These are phyloP conservation scores for Buddleja alternifolia DNA, from an alignment of 257 asterid species.

Conservation along the genomic window DNA sequence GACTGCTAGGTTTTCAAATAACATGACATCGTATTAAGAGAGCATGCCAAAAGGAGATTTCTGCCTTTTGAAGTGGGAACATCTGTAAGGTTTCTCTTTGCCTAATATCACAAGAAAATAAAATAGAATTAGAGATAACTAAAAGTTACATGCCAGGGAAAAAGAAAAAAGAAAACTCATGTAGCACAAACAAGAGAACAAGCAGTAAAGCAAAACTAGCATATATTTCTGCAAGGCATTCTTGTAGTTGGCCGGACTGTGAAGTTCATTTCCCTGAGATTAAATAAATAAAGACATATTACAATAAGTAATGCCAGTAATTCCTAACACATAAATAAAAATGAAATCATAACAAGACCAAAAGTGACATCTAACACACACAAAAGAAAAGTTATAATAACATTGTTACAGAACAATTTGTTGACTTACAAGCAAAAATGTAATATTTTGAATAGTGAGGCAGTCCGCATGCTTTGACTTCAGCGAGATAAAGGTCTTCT, in stretches of 20 bases:
- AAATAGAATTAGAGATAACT: slow-evolving; percentile 21
- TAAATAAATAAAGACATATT: slow-evolving; percentile 28
- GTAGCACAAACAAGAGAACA: slow-evolving; percentile 21
- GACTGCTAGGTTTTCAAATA: slow-evolving; percentile 78
- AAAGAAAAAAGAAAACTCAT: background rate
- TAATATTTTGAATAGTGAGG: slow-evolving; percentile 1
- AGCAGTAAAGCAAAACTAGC: slow-evolving; percentile 46
- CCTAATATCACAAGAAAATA: slow-evolving; percentile 44
- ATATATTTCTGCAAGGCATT: slow-evolving; percentile 80
- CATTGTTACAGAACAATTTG: background rate
- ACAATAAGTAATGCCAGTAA: slow-evolving; percentile 4
- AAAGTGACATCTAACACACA: too few species aligned
- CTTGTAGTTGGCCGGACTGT: slow-evolving; percentile 70
- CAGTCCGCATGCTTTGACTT: slow-evolving; percentile 8
- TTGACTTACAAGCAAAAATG: slow-evolving; percentile 19
- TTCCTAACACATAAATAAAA: too few species aligned
- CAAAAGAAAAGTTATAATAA: too few species aligned
- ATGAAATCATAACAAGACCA: too few species aligned
- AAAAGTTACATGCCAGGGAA: background rate
- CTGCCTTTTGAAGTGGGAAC: slow-evolving; percentile 67
- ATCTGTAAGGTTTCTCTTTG: slow-evolving; percentile 80
- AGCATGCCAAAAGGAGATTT: too few species aligned
- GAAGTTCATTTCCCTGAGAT: too few species aligned
- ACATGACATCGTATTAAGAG: slow-evolving; percentile 98
- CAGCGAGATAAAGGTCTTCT: background rate